Evolutionary conservation across 257 asterid species (phyloP), one percentile per base, ranked within the genome.

Genomic region (Striga asiatica): DNA sequence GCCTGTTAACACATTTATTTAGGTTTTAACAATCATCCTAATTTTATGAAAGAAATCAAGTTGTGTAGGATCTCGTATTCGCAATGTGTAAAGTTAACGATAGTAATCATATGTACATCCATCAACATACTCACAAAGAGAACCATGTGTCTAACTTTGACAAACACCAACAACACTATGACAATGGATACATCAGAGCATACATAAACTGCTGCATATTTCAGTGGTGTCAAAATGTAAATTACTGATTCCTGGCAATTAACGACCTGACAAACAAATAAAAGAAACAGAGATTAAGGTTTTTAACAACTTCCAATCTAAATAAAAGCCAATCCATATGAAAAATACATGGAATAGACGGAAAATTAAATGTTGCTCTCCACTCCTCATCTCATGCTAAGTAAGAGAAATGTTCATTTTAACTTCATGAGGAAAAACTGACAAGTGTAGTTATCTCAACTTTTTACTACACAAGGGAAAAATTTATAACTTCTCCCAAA

Each of bases 181-280:
- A 89, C 78, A 51, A 89, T 82, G 28, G 98, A 86, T 47, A 96
- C 98, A 75, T 89, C 98, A 60, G 98, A 89, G 78, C 98, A 89
- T 71, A 95, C 98, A 68, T 89, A 89, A 43, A 86, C 78, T 31
- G n/a, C n/a, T 21, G 89, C 95, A 78, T 83, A 89, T 71, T 50
- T 76, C 69, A 89, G 68, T 60, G 98, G 96, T 45, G 98, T 95
- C 73, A 89, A 69, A 57, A 89, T 74, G 74, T 89, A 89, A 67
- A 89, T 86, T 19, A 80, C 96, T 3, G 98, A 89, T 72, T 89
- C 98, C 31, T 89, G 98, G 75, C 98, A 89, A 78, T 89, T 89
- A 49, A 86, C 74, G 54, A 89, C 93, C 96, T 89, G 79, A 55
- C 64, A 18, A 68, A 65, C 57, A 24, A 58, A 69, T 58, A 59